A percentile compares a stretch with the other conserved stretches of the same genome.
Evolutionary conservation across 2,329 filamentous ascomycete species (phyloP).

Genomic region (Sporothrix inflata): DNA sequence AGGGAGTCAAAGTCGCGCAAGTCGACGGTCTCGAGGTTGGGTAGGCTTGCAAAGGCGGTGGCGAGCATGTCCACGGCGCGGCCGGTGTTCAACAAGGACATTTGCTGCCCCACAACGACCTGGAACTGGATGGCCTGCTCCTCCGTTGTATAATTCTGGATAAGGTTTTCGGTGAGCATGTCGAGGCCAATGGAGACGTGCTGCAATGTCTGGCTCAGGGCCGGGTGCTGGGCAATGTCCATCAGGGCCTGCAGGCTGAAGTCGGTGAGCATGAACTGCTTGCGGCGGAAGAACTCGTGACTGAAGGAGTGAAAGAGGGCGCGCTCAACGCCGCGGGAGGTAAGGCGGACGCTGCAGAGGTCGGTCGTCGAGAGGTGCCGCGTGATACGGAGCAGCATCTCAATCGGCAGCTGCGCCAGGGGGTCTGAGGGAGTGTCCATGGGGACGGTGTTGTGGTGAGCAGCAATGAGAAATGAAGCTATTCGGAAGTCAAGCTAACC

Average conservation of each 20-base stretch:
- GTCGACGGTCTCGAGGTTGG: slow-evolving; percentile 58
- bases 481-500: neutral
- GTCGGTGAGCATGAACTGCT: slow-evolving; percentile 66
- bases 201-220: slow-evolving; percentile 46
- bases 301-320: slow-evolving; percentile 60
- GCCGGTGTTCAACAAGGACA: slow-evolving; percentile 48
- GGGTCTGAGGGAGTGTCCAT: neutral
- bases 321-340: slow-evolving; percentile 58
- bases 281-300: slow-evolving; percentile 66
- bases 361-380: slow-evolving; percentile 58
- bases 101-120: slow-evolving; percentile 35
- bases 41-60: slow-evolving; percentile 58
- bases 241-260: slow-evolving; percentile 59
- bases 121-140: neutral
- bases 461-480: neutral
- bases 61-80: slow-evolving; percentile 57
- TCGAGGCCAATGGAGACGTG: slow-evolving; percentile 56
- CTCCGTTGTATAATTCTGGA: neutral
- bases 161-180: slow-evolving; percentile 27
- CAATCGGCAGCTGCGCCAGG: slow-evolving; percentile 53
- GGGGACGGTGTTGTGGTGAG: neutral
- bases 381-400: slow-evolving; percentile 62
- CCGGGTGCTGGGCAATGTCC: slow-evolving; percentile 53
- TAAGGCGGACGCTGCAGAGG: slow-evolving; percentile 57
- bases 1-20: slow-evolving; percentile 61